Evolutionary conservation across 768 basidiomycete species (phyloP), one percentile per base, ranked within the genome.

Genomic region (Lentinula guzmanii): DNA sequence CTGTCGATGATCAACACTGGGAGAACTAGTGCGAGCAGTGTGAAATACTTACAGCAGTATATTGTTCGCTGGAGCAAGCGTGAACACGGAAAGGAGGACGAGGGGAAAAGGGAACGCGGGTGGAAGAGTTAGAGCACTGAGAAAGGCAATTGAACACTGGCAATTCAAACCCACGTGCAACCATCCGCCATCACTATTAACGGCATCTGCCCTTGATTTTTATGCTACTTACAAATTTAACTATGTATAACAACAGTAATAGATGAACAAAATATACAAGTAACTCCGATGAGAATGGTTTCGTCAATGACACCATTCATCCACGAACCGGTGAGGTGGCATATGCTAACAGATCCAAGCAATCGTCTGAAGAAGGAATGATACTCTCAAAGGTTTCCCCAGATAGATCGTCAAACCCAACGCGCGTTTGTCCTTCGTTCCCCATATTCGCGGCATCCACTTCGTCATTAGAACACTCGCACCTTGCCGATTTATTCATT

Each of bases 271-370:
- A 39, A 39, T 39, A 39, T 28, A 28, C 28, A 28, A 28, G 28
- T 28, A 28, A 28, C 28, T 28, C 28, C 28, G 28, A 13, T 39
- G 37, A 39, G 37, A 39, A 39, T 39, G 37, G 37, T 39, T 39
- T 13, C 7, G 13, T 39, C 37, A 39, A 39, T 8, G 1, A 9
- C 37, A 39, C 42, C 16, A 43, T 43, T 55, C n/a, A 58, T 16
- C n/a, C 35, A 58, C 57, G 57, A 33, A n/a, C 7, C n/a, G 58
- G 46, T 21, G 58, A 60, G n/a, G 33, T 51, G 24, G 16, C 34
- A 60, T 60, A 60, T 16, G 59, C 59, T 41, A 60, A 52, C 1
- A 60, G 41, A 52, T 60, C 58, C 16, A 60, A 33, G 28, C 58
- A 43, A 31, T 60, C 59, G 35, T 60, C 59, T 28, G 59, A 60